Conservation (phyloP, 768 basidiomycete species). For the Pseudohyphozyma bogoriensis region DNA sequence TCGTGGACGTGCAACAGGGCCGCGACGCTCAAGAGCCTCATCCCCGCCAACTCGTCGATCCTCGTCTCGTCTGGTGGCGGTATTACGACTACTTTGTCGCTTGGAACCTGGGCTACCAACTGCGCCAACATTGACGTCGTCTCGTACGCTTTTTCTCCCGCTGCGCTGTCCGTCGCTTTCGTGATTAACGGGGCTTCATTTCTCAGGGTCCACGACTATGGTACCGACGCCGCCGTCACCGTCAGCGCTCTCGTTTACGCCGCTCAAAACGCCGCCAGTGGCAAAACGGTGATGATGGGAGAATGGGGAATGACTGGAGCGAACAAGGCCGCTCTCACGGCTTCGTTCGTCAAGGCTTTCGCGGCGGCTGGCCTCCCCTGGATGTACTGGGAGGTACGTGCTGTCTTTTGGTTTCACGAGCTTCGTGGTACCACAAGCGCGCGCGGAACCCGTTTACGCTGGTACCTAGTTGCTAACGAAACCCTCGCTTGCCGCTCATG, state of each 20-base stretch:
- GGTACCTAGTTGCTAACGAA: not conserved
- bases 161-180: no score
- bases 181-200: no score
- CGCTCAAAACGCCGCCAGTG: slow-evolving; percentile 10
- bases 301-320: slow-evolving; percentile 33
- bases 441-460: not conserved
- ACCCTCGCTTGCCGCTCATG: no score
- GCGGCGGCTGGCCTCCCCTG: slow-evolving; percentile 21
- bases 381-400: slow-evolving; percentile 34
- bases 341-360: slow-evolving; percentile 25
- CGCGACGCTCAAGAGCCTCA: slow-evolving; percentile 18
- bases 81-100: slow-evolving; percentile 24
- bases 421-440: no score
- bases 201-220: slow-evolving; percentile 37
- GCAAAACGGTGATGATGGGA: slow-evolving; percentile 30
- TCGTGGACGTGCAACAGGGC: slow-evolving; percentile 34
- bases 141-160: no score
- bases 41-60: slow-evolving; percentile 24
- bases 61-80: slow-evolving; percentile 33
- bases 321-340: slow-evolving; percentile 28
- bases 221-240: slow-evolving; percentile 17
- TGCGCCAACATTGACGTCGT: slow-evolving; percentile 32
- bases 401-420: no score
- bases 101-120: slow-evolving; percentile 29
- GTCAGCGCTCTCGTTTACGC: slow-evolving; percentile 19